Percentiles rank a stretch among this genome's conserved stretches.
Conservation (phyloP, 2,329 filamentous ascomycete species). For the Calonectria henricotiae region DNA sequence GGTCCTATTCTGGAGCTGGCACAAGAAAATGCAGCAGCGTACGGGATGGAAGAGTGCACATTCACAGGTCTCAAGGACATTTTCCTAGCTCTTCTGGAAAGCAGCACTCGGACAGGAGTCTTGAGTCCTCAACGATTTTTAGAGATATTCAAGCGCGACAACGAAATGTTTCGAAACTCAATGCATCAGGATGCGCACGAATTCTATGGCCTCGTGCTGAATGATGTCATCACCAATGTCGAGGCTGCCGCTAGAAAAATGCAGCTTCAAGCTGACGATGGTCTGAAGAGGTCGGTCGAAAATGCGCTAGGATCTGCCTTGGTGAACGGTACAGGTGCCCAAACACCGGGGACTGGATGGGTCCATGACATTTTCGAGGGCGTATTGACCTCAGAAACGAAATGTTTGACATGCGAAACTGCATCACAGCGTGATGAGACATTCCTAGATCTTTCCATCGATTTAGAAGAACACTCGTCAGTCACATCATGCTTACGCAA, state of each 20-base stretch:
- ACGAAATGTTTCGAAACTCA: slow-evolving; percentile 96
- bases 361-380: slow-evolving; percentile 98
- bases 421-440: slow-evolving; percentile 95
- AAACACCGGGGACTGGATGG: slow-evolving; percentile 83
- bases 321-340: slow-evolving; percentile 62
- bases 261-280: slow-evolving; percentile 61
- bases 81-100: slow-evolving; percentile 90
- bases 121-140: slow-evolving; percentile 94
- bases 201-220: slow-evolving; percentile 94
- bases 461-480: slow-evolving; percentile 94
- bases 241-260: slow-evolving; percentile 85
- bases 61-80: slow-evolving; percentile 98
- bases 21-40: slow-evolving; percentile 83
- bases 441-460: slow-evolving; percentile 95
- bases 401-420: slow-evolving; percentile 96
- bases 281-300: slow-evolving; percentile 69
- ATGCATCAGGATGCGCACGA: slow-evolving; percentile 99
- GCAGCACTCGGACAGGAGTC: slow-evolving; percentile 87
- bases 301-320: slow-evolving; percentile 56
- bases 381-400: slow-evolving; percentile 93
- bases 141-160: slow-evolving; percentile 93
- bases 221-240: slow-evolving; percentile 94
- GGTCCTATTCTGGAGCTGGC: slow-evolving; percentile 90
- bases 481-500: slow-evolving; percentile 96
- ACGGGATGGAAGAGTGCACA: slow-evolving; percentile 94